Percentiles rank a stretch among this genome's conserved stretches.
Evolutionary conservation across 2,329 filamentous ascomycete genomes (phyloP).

Genomic region (Meredithiella fracta): DNA sequence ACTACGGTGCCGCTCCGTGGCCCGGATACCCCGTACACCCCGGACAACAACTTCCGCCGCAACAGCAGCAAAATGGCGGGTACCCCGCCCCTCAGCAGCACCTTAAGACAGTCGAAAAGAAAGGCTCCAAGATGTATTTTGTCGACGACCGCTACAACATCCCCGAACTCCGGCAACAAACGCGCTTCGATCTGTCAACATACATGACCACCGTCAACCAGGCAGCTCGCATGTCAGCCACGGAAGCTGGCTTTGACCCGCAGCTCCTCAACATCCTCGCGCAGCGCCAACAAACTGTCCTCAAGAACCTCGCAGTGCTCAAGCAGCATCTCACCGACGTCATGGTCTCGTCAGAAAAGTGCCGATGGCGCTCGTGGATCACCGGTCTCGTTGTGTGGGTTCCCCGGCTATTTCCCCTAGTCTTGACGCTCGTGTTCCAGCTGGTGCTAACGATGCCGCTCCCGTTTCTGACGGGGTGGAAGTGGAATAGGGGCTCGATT

Average conservation of each 20-base stretch:
- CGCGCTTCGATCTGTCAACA: constrained; percentile 1
- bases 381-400: constrained; percentile 14
- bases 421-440: constrained; percentile 13
- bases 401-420: constrained; percentile 13
- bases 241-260: not conserved
- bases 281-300: not conserved
- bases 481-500: constrained; percentile 11
- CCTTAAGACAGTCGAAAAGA: not conserved
- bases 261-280: constrained; percentile 3
- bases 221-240: not conserved
- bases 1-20: not conserved
- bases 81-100: not conserved
- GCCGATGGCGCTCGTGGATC: constrained; percentile 14
- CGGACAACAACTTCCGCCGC: not conserved
- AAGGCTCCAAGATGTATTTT: not conserved
- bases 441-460: constrained; percentile 14
- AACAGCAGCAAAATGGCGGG: not conserved
- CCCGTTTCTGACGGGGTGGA: constrained; percentile 1
- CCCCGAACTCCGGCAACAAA: not conserved
- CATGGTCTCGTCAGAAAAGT: constrained; percentile 12
- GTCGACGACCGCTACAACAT: constrained; percentile 7
- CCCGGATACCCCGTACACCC: not conserved
- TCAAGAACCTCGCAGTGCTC: constrained; percentile 7
- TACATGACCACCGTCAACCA: constrained; percentile 1
- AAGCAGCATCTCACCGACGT: constrained; percentile 9